Evolutionary conservation across 2,329 filamentous ascomycete genomes (phyloP).

Genomic region (Hypoxylon sp.): DNA sequence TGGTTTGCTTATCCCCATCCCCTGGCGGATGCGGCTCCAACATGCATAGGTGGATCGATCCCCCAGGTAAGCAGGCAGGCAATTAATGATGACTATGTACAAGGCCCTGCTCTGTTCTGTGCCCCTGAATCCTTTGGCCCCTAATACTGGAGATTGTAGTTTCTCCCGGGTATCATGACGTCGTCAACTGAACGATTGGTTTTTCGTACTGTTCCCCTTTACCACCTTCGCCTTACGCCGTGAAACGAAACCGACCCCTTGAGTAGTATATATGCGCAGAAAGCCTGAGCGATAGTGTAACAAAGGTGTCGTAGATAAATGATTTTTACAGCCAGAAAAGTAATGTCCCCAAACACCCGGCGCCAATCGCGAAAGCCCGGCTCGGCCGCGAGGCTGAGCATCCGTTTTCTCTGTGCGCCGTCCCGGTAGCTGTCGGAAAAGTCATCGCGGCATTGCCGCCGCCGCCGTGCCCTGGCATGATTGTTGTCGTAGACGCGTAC

Average conservation of each 20-base stretch:
- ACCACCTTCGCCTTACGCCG: constrained; percentile 21
- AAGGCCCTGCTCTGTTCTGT: background rate
- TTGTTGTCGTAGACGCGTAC: constrained; percentile 61
- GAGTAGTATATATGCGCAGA: background rate
- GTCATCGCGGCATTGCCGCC: constrained; percentile 47
- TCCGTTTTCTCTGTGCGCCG: constrained; percentile 44
- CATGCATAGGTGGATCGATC: constrained; percentile 11
- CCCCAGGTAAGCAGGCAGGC: constrained; percentile 1
- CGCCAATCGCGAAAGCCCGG: constrained; percentile 56
- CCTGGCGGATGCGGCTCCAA: constrained; percentile 17
- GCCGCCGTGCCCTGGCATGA: constrained; percentile 33
- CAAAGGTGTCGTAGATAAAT: constrained; percentile 36
- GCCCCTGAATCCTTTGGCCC: constrained; percentile 17
- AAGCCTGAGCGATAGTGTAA: constrained; percentile 17
- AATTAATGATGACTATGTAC: constrained; percentile 17
- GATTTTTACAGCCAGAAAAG: constrained; percentile 36
- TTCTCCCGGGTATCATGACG: constrained; percentile 38
- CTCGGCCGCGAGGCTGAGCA: constrained; percentile 34
- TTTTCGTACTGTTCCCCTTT: constrained; percentile 22
- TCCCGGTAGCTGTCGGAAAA: constrained; percentile 40
- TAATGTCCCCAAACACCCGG: constrained; percentile 54
- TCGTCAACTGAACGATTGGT: constrained; percentile 36
- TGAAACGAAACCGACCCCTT: constrained; percentile 14
- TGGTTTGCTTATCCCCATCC: background rate
- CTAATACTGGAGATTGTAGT: constrained; percentile 4